Evolutionary conservation across 108 stramenopile genomes (phyloP).

Genomic region (Pseudonitzschia delicatissima): DNA sequence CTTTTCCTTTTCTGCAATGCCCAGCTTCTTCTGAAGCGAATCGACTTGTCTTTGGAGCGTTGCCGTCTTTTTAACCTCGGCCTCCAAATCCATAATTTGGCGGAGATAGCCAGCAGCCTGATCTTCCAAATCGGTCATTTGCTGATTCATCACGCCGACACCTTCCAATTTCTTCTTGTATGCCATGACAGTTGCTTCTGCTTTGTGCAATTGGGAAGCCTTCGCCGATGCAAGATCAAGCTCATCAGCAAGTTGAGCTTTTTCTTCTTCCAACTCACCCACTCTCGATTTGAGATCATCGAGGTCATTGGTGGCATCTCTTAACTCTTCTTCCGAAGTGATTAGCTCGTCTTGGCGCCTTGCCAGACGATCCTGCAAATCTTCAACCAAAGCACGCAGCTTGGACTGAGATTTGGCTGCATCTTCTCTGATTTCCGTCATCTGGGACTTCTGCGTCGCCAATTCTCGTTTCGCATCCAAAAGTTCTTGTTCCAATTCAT

Average conservation of each 20-base stretch:
- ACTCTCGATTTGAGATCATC: slow-evolving; percentile 66
- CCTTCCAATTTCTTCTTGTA: slow-evolving; percentile 80
- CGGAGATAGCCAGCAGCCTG: slow-evolving; percentile 72
- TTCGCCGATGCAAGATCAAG: slow-evolving; percentile 79
- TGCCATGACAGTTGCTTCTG: slow-evolving; percentile 72
- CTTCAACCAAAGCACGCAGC: slow-evolving; percentile 70
- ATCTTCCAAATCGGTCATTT: slow-evolving; percentile 77
- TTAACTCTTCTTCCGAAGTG: slow-evolving; percentile 56
- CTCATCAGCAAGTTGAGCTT: slow-evolving; percentile 79
- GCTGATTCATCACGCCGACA: slow-evolving; percentile 70
- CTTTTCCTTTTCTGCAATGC: slow-evolving; percentile 41
- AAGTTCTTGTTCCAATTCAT: slow-evolving; percentile 53
- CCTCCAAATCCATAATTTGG: slow-evolving; percentile 82
- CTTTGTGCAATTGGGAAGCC: slow-evolving; percentile 72
- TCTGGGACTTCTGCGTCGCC: slow-evolving; percentile 56
- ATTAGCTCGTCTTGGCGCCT: slow-evolving; percentile 68
- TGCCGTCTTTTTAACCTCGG: slow-evolving; percentile 67
- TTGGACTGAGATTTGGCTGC: slow-evolving; percentile 65
- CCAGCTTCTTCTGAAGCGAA: slow-evolving; percentile 43
- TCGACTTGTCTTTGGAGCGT: slow-evolving; percentile 60
- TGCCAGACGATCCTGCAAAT: slow-evolving; percentile 75
- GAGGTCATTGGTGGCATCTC: slow-evolving; percentile 49
- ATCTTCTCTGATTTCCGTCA: slow-evolving; percentile 53
- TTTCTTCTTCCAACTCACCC: slow-evolving; percentile 63
- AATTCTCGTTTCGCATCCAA: slow-evolving; percentile 67